Base-by-base conservation (phyloP, 371 early-diverging fungal genomes). In the Mortierella sp. region DNA sequence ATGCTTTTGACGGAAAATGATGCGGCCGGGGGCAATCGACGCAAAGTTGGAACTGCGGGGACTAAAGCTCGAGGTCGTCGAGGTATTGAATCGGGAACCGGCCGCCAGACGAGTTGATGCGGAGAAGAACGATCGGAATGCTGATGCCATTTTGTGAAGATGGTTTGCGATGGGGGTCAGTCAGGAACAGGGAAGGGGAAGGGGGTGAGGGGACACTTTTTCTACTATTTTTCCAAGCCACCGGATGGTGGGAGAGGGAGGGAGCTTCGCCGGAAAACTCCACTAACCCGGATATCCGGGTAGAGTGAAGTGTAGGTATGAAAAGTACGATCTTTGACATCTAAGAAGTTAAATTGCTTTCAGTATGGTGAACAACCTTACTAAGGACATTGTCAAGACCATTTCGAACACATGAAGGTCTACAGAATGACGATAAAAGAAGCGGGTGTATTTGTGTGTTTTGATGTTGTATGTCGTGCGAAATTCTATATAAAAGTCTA, bases 381-480 rank as follows among this genome's bases (percentile, higher is more conserved):
- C n/a, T n/a, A n/a, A n/a, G n/a, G n/a, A n/a, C n/a, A n/a, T n/a
- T n/a, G n/a, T n/a, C n/a, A n/a, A n/a, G n/a, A n/a, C n/a, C n/a
- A n/a, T n/a, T n/a, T n/a, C n/a, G n/a, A n/a, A n/a, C n/a, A n/a
- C n/a, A n/a, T n/a, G n/a, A n/a, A n/a, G n/a, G n/a, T n/a, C n/a
- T n/a, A n/a, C n/a, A n/a, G n/a, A n/a, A n/a, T n/a, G n/a, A n/a
- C n/a, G n/a, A n/a, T n/a, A n/a, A n/a, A n/a, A n/a, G n/a, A n/a
- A n/a, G n/a, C n/a, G 9, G 29, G 9, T 61, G 37, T 55, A 55
- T 55, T 34, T 19, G 55, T 29, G 85, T 53, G 87, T 76, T 63
- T 89, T 86, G 55, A 93, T 85, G 76, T 92, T 92, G 37, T 89
- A 88, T 19, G 87, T n/a, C n/a, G n/a, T n/a, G n/a, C n/a, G n/a